Percentiles rank a stretch among this genome's conserved stretches.
Evolutionary conservation across 805 yeast genomes (phyloP).

Genomic region (Yueomyces sinensis): DNA sequence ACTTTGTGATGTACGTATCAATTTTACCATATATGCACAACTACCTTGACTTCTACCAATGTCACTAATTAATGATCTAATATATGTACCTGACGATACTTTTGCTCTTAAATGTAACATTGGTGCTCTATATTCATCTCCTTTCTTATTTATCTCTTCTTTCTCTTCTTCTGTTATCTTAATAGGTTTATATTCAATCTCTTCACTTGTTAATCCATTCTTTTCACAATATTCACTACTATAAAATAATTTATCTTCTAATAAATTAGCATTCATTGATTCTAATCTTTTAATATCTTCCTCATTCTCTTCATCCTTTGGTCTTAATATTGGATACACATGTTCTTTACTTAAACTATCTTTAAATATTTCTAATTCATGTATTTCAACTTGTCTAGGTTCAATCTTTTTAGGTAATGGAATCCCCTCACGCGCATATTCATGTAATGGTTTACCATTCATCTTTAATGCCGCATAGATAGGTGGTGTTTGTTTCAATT

Average conservation of each 20-base stretch:
- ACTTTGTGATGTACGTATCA: constrained; percentile 63
- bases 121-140: constrained; percentile 43
- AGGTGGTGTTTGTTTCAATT: constrained; percentile 83
- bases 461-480: constrained; percentile 87
- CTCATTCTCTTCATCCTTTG: constrained; percentile 19
- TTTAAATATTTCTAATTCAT: constrained; percentile 33
- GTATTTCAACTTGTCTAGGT: constrained; percentile 55
- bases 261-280: constrained; percentile 38
- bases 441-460: constrained; percentile 88
- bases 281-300: constrained; percentile 14
- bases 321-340: constrained; percentile 32
- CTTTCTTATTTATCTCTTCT: constrained; percentile 15
- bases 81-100: constrained; percentile 93
- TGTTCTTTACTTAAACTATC: constrained; percentile 47
- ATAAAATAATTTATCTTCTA: constrained; percentile 48
- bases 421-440: constrained; percentile 79
- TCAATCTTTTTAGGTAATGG: constrained; percentile 80
- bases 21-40: constrained; percentile 77
- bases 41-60: constrained; percentile 70
- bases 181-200: constrained; percentile 26
- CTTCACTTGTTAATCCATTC: constrained; percentile 29
- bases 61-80: constrained; percentile 81
- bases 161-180: constrained; percentile 26
- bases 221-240: constrained; percentile 41
- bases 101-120: constrained; percentile 57